Evolutionary conservation across 768 basidiomycete genomes (phyloP).

Genomic region (Russula compacta): DNA sequence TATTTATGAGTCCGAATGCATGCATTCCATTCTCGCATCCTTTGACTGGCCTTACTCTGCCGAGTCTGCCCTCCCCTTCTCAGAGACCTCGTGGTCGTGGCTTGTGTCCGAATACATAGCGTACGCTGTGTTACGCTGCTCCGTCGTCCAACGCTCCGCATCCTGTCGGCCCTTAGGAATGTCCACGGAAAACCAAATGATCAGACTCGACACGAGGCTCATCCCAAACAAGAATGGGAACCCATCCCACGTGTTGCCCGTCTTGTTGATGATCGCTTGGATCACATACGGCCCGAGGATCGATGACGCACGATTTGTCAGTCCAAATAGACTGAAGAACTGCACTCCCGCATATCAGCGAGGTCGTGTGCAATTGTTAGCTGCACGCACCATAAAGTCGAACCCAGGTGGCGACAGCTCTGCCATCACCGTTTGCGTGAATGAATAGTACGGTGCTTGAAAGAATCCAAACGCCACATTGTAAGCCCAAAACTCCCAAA

Average conservation of each 20-base stretch:
- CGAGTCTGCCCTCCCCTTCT: no score
- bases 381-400: constrained; percentile 55
- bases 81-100: no score
- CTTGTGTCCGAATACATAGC: not conserved
- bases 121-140: constrained; percentile 4
- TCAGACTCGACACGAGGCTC: constrained; percentile 52
- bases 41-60: no score
- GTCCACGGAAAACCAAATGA: constrained; percentile 66
- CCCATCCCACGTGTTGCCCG: constrained; percentile 71
- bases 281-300: constrained; percentile 85
- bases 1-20: no score
- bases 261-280: constrained; percentile 67
- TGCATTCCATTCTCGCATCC: no score
- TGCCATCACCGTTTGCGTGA: constrained; percentile 82
- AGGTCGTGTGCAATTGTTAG: no score
- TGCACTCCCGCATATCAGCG: constrained; percentile 22
- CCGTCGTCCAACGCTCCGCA: constrained; percentile 32
- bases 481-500: constrained; percentile 87
- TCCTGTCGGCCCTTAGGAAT: constrained; percentile 32
- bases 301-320: constrained; percentile 50
- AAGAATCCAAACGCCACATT: constrained; percentile 73
- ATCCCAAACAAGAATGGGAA: constrained; percentile 79
- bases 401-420: constrained; percentile 83
- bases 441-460: constrained; percentile 83
- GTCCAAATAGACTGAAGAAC: constrained; percentile 65